Conservation (phyloP, 2,329 filamentous ascomycete genomes). For the Alternaria triticina region DNA sequence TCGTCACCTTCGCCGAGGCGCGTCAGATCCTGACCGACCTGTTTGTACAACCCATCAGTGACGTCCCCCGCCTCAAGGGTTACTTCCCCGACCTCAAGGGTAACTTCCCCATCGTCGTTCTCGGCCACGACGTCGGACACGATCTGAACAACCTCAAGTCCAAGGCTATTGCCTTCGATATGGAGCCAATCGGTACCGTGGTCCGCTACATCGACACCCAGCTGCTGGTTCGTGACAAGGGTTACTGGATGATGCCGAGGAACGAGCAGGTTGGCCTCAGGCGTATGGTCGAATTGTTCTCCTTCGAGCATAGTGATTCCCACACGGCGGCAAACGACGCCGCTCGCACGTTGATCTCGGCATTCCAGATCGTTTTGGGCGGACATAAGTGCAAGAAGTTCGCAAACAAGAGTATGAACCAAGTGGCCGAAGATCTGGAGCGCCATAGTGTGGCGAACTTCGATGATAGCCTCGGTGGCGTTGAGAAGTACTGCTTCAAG, state of each 20-base stretch:
- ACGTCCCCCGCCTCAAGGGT: slow-evolving; percentile 2
- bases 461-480: slow-evolving; percentile 8
- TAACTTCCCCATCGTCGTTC: slow-evolving; percentile 26
- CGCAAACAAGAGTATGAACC: neutral
- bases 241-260: neutral
- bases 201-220: slow-evolving; percentile 35
- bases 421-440: slow-evolving; percentile 13
- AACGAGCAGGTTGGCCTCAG: slow-evolving; percentile 19
- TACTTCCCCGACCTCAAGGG: slow-evolving; percentile 10
- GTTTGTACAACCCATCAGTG: slow-evolving; percentile 20
- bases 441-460: slow-evolving; percentile 9
- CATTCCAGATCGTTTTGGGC: slow-evolving; percentile 21
- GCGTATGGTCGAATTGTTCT: slow-evolving; percentile 8
- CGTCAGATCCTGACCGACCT: slow-evolving; percentile 15
- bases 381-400: neutral
- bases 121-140: slow-evolving; percentile 30
- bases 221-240: slow-evolving; percentile 15
- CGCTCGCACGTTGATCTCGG: slow-evolving; percentile 31
- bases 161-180: slow-evolving; percentile 20
- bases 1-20: slow-evolving; percentile 19
- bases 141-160: slow-evolving; percentile 26
- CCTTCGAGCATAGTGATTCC: slow-evolving; percentile 22
- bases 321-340: slow-evolving; percentile 34
- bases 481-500: slow-evolving; percentile 14
- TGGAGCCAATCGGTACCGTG: slow-evolving; percentile 10